phyloP scores from a whole-genome alignment of 2,329 filamentous ascomycete species.

The Pyrenophora graminea region DNA sequence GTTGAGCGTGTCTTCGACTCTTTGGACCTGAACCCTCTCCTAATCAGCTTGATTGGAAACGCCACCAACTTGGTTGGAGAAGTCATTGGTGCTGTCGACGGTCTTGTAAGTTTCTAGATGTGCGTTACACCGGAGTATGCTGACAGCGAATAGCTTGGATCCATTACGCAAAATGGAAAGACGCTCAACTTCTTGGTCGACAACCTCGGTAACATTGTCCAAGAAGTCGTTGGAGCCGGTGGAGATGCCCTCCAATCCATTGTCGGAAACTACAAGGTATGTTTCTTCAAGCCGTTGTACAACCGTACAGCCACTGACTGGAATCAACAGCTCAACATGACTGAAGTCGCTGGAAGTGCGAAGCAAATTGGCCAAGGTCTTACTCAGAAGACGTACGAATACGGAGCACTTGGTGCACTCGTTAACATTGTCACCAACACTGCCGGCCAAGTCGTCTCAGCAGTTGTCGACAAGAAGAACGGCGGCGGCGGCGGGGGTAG shows the following conservation, averaged over 20 bases:
- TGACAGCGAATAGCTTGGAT: constrained; percentile 50
- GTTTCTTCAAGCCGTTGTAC: background rate
- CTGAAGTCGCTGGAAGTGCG: constrained; percentile 47
- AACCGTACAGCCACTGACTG: background rate
- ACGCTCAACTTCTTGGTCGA: constrained; percentile 62
- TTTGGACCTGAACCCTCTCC: constrained; percentile 64
- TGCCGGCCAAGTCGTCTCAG: constrained; percentile 60
- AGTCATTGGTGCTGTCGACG: constrained; percentile 62
- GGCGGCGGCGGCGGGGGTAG: constrained; percentile 20
- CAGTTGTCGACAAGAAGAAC: constrained; percentile 46
- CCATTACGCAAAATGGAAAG: constrained; percentile 60
- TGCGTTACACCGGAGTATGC: background rate
- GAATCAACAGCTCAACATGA: constrained; percentile 57
- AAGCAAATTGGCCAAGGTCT: constrained; percentile 46
- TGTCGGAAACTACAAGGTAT: constrained; percentile 59
- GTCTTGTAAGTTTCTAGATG: constrained; percentile 43
- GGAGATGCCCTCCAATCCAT: constrained; percentile 55
- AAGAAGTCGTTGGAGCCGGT: constrained; percentile 58
- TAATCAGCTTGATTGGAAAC: constrained; percentile 61
- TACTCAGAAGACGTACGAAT: constrained; percentile 59
- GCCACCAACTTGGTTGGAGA: constrained; percentile 58
- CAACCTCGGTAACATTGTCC: constrained; percentile 66
- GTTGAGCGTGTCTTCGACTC: constrained; percentile 64
- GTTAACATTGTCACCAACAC: constrained; percentile 62
- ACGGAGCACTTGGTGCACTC: constrained; percentile 55